Percentiles rank a stretch among this genome's conserved stretches.
Conservation (phyloP, 2,329 filamentous ascomycete species). For the Botrytis elliptica region DNA sequence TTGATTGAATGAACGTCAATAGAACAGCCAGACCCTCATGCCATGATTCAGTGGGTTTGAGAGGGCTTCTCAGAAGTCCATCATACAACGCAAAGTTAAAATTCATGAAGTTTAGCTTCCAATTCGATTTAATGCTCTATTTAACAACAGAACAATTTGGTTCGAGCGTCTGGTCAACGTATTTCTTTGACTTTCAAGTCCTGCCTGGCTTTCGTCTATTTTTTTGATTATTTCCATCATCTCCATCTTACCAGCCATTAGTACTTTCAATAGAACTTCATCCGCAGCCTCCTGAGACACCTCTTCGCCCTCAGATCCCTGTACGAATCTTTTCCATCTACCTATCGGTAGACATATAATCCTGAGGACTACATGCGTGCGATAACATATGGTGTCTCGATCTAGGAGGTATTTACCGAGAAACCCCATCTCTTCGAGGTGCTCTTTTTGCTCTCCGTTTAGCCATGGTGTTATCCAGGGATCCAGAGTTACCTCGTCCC, state of each 20-base stretch:
- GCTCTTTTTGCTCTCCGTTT: slow-evolving; percentile 38
- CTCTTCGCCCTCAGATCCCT: slow-evolving; percentile 47
- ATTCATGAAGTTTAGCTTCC: slow-evolving; percentile 10
- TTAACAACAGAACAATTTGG: slow-evolving; percentile 30
- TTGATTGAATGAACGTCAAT: not conserved
- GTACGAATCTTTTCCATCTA: slow-evolving; percentile 49
- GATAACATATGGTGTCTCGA: slow-evolving; percentile 50
- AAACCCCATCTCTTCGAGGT: slow-evolving; percentile 49
- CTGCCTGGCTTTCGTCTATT: slow-evolving; percentile 23
- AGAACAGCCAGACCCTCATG: not conserved
- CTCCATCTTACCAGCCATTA: slow-evolving; percentile 24
- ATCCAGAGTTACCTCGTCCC: slow-evolving; percentile 38
- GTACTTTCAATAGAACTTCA: slow-evolving; percentile 39
- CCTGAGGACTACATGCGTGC: slow-evolving; percentile 55
- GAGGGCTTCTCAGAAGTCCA: not conserved
- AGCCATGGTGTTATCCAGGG: slow-evolving; percentile 33
- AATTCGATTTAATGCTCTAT: slow-evolving; percentile 26
- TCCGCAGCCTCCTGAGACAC: slow-evolving; percentile 45
- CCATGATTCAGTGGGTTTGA: not conserved
- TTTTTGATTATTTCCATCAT: slow-evolving; percentile 22
- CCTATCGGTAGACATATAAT: slow-evolving; percentile 40
- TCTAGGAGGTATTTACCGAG: slow-evolving; percentile 54
- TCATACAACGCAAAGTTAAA: not conserved
- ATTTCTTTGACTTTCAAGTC: slow-evolving; percentile 27
- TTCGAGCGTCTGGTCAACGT: slow-evolving; percentile 31